Percentiles rank a stretch among this genome's conserved stretches.
phyloP scores from a whole-genome alignment of 139 green algal species.

The Chlamydomonas eustigma region DNA sequence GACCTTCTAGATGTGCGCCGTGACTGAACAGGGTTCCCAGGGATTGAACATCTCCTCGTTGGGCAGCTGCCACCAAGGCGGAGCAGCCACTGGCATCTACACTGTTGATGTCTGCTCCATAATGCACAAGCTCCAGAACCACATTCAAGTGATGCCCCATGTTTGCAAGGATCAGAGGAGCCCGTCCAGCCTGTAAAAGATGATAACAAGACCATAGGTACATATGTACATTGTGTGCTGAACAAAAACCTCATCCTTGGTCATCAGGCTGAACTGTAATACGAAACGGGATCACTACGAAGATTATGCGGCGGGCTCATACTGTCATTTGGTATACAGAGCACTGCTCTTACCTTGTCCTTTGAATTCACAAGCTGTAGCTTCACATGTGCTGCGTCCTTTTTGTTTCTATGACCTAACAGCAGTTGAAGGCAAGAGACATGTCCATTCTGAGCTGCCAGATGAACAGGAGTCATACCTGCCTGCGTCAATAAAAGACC shows the following conservation, averaged over 20 bases:
- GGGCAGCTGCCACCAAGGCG: neutral
- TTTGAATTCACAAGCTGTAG: constrained; percentile 4
- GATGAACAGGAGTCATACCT: constrained; percentile 5
- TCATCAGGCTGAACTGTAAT: too few species aligned
- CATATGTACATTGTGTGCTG: too few species aligned
- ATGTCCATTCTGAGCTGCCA: constrained; percentile 6
- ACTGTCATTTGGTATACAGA: too few species aligned
- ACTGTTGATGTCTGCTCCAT: neutral
- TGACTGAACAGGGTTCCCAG: neutral
- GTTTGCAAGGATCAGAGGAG: neutral
- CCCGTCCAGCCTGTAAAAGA: neutral
- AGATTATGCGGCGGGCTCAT: too few species aligned
- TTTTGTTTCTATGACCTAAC: neutral
- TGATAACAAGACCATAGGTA: too few species aligned
- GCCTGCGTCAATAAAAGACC: neutral
- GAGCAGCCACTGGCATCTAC: neutral
- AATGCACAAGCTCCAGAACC: neutral
- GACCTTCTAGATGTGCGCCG: neutral
- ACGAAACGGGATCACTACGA: too few species aligned
- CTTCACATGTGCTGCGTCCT: neutral
- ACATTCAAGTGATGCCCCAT: neutral
- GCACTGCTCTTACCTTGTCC: neutral
- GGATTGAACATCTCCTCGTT: neutral
- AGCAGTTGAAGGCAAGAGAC: neutral
- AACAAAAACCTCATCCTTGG: too few species aligned